These are phyloP conservation scores for Porodaedalea pini DNA, from an alignment of 1,284 basidiomycete genomes.

Conservation along the genomic window DNA sequence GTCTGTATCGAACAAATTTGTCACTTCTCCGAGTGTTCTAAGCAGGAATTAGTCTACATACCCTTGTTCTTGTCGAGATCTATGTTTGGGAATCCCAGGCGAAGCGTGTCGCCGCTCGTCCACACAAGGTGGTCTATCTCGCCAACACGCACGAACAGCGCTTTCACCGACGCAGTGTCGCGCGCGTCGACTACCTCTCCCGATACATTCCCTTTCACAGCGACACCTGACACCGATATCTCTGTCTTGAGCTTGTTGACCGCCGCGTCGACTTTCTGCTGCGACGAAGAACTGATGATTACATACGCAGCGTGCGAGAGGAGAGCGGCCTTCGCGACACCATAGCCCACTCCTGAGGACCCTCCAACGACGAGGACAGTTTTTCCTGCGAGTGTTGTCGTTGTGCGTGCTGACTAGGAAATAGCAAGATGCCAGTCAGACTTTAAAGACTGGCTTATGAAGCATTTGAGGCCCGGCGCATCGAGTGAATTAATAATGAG, in stretches of 20 bases:
- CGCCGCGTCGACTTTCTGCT: slow-evolving; percentile 16
- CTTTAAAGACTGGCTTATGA: no score
- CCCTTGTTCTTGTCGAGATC: slow-evolving; percentile 19
- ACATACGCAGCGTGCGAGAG: slow-evolving; percentile 19
- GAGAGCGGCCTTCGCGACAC: slow-evolving; percentile 21
- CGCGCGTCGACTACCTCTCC: slow-evolving; percentile 21
- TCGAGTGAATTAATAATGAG: no score
- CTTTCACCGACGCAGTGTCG: slow-evolving; percentile 7
- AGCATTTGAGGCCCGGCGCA: no score
- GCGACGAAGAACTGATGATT: slow-evolving; percentile 21
- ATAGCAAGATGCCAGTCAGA: no score
- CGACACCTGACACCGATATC: not conserved
- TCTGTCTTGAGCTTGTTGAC: slow-evolving; percentile 11
- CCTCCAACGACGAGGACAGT: slow-evolving; percentile 23
- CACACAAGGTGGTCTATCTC: slow-evolving; percentile 25
- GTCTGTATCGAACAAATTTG: slow-evolving; percentile 8
- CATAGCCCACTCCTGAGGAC: slow-evolving; percentile 24
- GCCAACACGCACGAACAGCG: slow-evolving; percentile 17
- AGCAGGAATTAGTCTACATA: no score
- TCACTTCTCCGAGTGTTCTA: no score
- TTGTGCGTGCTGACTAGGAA: no score
- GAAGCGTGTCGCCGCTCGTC: slow-evolving; percentile 21
- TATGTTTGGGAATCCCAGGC: slow-evolving; percentile 15
- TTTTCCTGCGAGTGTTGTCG: slow-evolving; percentile 19
- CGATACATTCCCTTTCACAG: slow-evolving; percentile 12